These are phyloP conservation scores for Fusarium pseudocircinatum DNA, from an alignment of 2,329 filamentous ascomycete species.

Conservation along the genomic window DNA sequence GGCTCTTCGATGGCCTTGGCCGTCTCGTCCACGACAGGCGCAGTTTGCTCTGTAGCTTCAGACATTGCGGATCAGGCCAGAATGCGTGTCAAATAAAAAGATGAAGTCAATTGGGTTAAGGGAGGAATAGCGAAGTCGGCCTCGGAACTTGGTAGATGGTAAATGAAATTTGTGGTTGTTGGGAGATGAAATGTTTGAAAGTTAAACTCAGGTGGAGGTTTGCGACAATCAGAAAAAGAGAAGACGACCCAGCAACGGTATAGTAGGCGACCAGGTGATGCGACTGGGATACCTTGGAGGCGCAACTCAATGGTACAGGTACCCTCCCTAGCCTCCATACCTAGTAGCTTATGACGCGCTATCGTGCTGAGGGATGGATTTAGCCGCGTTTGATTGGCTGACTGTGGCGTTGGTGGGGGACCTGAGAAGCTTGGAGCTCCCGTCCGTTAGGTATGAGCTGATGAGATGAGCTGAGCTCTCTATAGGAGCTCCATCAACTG, in stretches of 20 bases:
- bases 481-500: background rate
- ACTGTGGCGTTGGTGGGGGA: background rate
- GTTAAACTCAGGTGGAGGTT: slow-evolving; percentile 24
- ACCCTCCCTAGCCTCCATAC: background rate
- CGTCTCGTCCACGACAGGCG: slow-evolving; percentile 31
- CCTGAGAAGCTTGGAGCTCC: slow-evolving; percentile 3
- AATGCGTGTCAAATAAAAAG: background rate
- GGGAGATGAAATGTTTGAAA: slow-evolving; percentile 21
- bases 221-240: slow-evolving; percentile 38
- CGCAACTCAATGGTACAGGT: background rate
- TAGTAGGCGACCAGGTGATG: slow-evolving; percentile 11
- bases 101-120: background rate
- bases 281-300: background rate
- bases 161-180: slow-evolving; percentile 8
- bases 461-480: background rate
- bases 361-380: slow-evolving; percentile 1
- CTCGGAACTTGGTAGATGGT: background rate
- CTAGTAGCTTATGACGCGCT: slow-evolving; percentile 29
- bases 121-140: background rate
- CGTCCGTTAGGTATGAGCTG: background rate
- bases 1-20: slow-evolving; percentile 21
- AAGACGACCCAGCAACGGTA: slow-evolving; percentile 33
- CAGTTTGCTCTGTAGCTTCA: slow-evolving; percentile 44
- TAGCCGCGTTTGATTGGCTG: slow-evolving; percentile 30
- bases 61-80: slow-evolving; percentile 38